Conservation (phyloP, 129 eudicot species). For the Gnaphalium uliginosum region DNA sequence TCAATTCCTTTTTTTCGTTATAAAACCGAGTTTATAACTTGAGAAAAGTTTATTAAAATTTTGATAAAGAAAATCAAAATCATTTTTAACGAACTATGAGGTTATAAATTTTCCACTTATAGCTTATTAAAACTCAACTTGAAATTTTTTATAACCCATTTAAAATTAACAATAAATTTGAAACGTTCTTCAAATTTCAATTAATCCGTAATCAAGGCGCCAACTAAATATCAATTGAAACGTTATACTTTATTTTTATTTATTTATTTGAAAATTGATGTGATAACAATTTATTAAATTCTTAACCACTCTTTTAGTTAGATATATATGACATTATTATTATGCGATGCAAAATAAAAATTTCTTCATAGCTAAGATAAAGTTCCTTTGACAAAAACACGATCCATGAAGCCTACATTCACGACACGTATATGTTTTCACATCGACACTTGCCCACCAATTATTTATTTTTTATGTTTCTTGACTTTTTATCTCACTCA, state of each 20-base stretch:
- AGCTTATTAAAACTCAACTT: no score
- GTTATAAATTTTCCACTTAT: no score
- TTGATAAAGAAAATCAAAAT: no score
- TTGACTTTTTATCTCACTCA: background rate
- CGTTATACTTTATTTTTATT: background rate
- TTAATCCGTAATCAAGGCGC: no score
- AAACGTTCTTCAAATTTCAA: no score
- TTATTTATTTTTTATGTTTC: background rate
- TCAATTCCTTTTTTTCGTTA: no score
- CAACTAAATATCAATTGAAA: background rate
- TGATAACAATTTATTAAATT: background rate
- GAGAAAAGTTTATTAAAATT: no score
- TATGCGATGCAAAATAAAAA: background rate
- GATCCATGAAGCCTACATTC: background rate
- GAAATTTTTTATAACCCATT: no score
- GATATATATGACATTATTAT: background rate
- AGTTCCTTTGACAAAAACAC: constrained; percentile 14
- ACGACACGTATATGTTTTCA: constrained; percentile 27
- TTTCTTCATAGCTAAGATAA: constrained; percentile 17
- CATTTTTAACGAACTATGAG: no score
- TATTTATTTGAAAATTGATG: background rate
- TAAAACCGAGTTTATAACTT: no score
- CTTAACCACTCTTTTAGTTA: background rate
- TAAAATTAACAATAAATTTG: no score
- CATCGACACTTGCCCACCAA: constrained; percentile 22